Percentiles rank a stretch among this genome's conserved stretches.
Conservation (phyloP, 129 eudicot species). For the Ambrosia trifida region DNA sequence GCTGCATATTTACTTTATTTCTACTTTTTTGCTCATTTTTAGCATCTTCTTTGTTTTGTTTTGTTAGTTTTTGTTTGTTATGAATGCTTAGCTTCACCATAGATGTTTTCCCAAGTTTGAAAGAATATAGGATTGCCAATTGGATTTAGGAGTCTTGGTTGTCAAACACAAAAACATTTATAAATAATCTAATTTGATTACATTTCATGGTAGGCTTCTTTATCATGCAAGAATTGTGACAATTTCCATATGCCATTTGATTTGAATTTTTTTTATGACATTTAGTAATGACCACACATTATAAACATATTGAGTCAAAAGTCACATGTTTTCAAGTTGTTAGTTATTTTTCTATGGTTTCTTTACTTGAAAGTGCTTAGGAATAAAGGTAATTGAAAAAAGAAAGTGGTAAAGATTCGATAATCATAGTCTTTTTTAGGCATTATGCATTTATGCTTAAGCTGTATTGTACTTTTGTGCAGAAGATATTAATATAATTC, state of each 20-base stretch:
- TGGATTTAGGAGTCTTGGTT: neutral
- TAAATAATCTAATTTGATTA: neutral
- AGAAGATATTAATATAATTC: too few relatives aligned
- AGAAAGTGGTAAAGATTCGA: neutral
- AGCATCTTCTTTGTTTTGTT: slow-evolving; percentile 1
- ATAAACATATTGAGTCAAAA: too few relatives aligned
- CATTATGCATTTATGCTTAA: slow-evolving; percentile 17
- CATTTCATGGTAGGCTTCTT: neutral
- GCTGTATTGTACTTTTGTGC: neutral
- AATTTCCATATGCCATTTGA: neutral
- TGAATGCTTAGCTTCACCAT: neutral
- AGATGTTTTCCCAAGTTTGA: neutral
- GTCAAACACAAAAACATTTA: neutral
- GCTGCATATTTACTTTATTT: slow-evolving; percentile 1
- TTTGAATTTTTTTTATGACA: neutral
- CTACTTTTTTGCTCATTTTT: neutral
- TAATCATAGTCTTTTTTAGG: slow-evolving; percentile 16
- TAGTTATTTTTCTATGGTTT: neutral
- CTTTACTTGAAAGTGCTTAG: slow-evolving; percentile 9
- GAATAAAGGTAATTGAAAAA: slow-evolving; percentile 16
- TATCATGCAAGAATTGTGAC: neutral
- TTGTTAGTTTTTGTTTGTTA: neutral
- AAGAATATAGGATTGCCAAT: neutral
- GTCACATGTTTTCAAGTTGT: too few relatives aligned
- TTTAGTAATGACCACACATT: neutral